phyloP scores from a whole-genome alignment of 129 eudicot genomes.

The Centaurea solstitialis region DNA sequence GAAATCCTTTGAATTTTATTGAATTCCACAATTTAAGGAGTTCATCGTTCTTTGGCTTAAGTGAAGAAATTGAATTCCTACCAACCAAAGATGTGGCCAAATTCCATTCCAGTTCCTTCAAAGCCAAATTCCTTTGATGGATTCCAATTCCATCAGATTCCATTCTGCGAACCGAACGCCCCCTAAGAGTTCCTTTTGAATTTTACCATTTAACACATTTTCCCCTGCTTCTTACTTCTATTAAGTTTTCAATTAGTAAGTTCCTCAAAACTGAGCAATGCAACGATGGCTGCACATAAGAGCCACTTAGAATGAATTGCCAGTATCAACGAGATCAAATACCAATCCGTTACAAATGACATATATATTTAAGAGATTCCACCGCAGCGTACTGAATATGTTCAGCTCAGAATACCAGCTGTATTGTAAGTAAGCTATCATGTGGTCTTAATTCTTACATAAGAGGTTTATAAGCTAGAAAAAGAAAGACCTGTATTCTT shows the following conservation, averaged over 20 bases:
- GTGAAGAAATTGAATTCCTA: too few relatives aligned
- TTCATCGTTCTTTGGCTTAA: too few relatives aligned
- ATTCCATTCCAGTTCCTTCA: too few relatives aligned
- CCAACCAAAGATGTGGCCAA: too few relatives aligned
- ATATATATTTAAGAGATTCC: neutral
- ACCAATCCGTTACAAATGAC: neutral
- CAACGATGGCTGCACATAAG: neutral
- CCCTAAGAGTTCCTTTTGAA: neutral
- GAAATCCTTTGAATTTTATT: too few relatives aligned
- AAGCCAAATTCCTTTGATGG: too few relatives aligned
- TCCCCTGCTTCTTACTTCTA: neutral
- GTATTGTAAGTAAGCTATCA: neutral
- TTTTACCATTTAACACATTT: neutral
- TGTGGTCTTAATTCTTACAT: neutral
- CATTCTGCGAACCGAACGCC: too few relatives aligned
- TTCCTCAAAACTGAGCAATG: constrained; percentile 13
- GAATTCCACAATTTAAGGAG: too few relatives aligned
- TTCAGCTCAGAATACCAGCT: neutral
- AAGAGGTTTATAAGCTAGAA: neutral
- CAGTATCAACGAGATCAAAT: neutral
- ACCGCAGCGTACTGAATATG: neutral
- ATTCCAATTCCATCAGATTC: too few relatives aligned
- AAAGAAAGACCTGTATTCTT: neutral
- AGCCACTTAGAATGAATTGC: neutral
- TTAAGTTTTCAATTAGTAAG: neutral